Conservation (phyloP, 202 grass and related monocot species). For the Musa balbisiana region DNA sequence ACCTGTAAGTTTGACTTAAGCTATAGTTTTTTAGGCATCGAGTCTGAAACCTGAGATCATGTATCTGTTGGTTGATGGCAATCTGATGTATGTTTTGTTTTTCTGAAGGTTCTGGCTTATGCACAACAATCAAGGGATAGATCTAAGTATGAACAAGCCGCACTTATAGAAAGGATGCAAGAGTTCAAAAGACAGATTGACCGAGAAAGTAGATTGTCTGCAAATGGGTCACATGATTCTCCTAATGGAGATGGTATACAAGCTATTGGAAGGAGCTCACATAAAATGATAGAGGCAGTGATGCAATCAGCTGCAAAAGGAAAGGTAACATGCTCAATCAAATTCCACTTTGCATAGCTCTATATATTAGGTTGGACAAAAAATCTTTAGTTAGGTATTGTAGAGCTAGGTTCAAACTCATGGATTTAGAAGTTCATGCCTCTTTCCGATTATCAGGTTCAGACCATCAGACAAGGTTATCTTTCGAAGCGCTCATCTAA, state of each 20-base stretch:
- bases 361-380: neutral
- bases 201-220: constrained; percentile 79
- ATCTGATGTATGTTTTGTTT: constrained; percentile 4
- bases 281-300: constrained; percentile 94
- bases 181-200: constrained; percentile 97
- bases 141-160: constrained; percentile 92
- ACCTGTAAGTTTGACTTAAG: neutral
- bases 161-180: constrained; percentile 89
- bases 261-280: constrained; percentile 94
- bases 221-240: constrained; percentile 61
- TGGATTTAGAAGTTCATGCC: neutral
- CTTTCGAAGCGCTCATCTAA: constrained; percentile 98
- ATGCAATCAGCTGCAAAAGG: constrained; percentile 90
- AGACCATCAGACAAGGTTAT: constrained; percentile 96
- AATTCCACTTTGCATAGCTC: neutral
- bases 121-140: constrained; percentile 98
- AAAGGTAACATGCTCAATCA: constrained; percentile 46
- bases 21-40: no score
- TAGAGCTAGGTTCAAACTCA: neutral
- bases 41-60: no score
- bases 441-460: constrained; percentile 49
- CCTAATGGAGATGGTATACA: constrained; percentile 98
- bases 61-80: neutral
- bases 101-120: constrained; percentile 66
- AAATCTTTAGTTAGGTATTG: neutral